Evolutionary conservation across 441 rosid genomes (phyloP).

Genomic region (Rhodomyrtus psidioides): DNA sequence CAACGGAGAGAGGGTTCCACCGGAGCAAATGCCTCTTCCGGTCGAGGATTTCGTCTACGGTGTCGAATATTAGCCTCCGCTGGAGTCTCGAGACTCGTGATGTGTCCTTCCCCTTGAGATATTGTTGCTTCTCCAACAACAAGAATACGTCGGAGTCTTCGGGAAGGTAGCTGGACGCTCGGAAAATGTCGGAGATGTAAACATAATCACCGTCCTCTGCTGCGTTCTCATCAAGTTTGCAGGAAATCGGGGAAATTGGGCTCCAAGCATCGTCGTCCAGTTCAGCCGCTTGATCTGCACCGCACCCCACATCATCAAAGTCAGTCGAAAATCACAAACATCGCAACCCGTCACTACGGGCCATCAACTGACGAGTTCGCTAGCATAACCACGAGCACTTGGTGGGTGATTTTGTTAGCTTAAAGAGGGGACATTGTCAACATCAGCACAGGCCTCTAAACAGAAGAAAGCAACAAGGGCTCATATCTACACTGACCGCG

Average conservation of each 20-base stretch:
- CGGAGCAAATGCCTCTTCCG: constrained; percentile 43
- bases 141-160: constrained; percentile 48
- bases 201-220: constrained; percentile 40
- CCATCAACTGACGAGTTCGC: background rate
- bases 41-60: constrained; percentile 46
- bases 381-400: background rate
- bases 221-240: constrained; percentile 28
- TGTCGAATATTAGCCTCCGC: constrained; percentile 68
- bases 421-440: background rate
- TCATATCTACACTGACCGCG: background rate
- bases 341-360: background rate
- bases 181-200: constrained; percentile 67
- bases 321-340: background rate
- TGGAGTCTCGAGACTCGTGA: constrained; percentile 42
- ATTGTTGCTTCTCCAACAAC: constrained; percentile 66
- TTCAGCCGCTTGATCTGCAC: constrained; percentile 34
- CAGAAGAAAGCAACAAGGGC: background rate
- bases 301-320: background rate
- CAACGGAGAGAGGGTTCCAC: constrained; percentile 29
- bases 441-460: background rate
- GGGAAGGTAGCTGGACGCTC: constrained; percentile 45
- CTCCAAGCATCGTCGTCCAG: constrained; percentile 35
- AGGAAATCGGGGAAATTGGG: constrained; percentile 21
- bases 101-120: constrained; percentile 42
- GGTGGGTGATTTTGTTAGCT: background rate